Evolutionary conservation across 1,284 basidiomycete species (phyloP), one percentile per base, ranked within the genome.

Genomic region (Taiwanofungus camphoratus): DNA sequence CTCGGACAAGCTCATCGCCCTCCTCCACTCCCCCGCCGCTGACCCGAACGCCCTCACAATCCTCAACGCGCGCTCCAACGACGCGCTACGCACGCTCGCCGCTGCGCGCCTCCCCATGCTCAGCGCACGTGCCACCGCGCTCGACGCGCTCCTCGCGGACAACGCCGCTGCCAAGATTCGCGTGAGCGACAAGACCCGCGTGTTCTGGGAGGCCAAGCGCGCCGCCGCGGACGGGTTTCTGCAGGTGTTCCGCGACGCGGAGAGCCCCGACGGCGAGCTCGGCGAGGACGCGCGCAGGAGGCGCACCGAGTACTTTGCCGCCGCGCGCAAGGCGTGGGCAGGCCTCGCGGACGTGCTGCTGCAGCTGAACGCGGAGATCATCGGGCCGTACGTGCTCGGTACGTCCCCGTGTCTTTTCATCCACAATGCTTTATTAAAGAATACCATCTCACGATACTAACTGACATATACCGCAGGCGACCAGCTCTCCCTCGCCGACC

Each of bases 401-500:
- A 68, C 61, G 71, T 51, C 31, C 16, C 11, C 16, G 8, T 16
- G 31, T 16, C 9, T 18, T 13, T 19, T 18, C 15, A 16, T 15
- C 23, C 12, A n/a, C 18, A 36, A 23, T 16, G 6, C 19, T 13
- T 23, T 31, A 9, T 16, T 21, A 18, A n/a, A 7, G 23, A 32
- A 40, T 9, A 23, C 29, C 20, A 16, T 21, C 39, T 26, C 50
- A 42, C 20, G 33, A 41, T 36, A 39, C 36, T n/a, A n/a, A n/a
- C n/a, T n/a, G n/a, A n/a, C n/a, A n/a, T n/a, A n/a, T n/a, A n/a
- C n/a, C n/a, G n/a, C 45, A 85, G 83, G 83, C 20, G 85, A 86
- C 54, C 86, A 89, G 48, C 62, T 92, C 57, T 87, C 82, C 6
- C 67, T 91, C 33, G 87, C 82, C 2, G 92, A 94, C 59, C 63